Evolutionary conservation across 257 asterid species (phyloP).

Genomic region (Nicotiana knightiana): DNA sequence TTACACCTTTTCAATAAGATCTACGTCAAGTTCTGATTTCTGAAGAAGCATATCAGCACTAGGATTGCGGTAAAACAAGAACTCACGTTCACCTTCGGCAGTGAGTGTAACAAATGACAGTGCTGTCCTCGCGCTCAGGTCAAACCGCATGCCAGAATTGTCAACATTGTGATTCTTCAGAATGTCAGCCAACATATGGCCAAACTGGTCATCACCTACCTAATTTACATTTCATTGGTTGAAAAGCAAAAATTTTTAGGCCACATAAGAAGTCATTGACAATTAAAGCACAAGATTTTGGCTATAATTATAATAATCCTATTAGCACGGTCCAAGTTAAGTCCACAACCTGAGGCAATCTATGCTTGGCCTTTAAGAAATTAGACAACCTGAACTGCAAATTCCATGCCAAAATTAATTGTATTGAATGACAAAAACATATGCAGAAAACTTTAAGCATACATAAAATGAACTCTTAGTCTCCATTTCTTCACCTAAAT

Average conservation of each 20-base stretch:
- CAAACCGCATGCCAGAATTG: slow-evolving; percentile 75
- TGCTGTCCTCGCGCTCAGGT: slow-evolving; percentile 71
- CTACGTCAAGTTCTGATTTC: slow-evolving; percentile 64
- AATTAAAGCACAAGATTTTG: background rate
- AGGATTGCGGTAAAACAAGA: slow-evolving; percentile 84
- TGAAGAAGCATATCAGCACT: slow-evolving; percentile 87
- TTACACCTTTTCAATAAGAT: slow-evolving; percentile 63
- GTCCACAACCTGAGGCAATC: background rate
- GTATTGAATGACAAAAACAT: too few relatives aligned
- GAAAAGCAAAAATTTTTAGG: background rate
- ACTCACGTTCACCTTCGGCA: slow-evolving; percentile 91
- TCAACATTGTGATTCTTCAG: slow-evolving; percentile 74
- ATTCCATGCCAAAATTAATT: too few relatives aligned
- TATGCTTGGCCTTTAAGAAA: too few relatives aligned
- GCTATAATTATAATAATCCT: too few relatives aligned
- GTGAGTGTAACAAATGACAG: slow-evolving; percentile 79
- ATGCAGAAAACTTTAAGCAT: too few relatives aligned
- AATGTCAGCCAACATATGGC: slow-evolving; percentile 66
- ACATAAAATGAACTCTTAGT: too few relatives aligned
- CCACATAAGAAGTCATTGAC: background rate
- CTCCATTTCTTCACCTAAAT: background rate
- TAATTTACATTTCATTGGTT: slow-evolving; percentile 13
- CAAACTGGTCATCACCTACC: slow-evolving; percentile 94
- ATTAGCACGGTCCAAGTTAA: background rate
- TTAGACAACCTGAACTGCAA: too few relatives aligned